Evolutionary conservation across 192 early-diverging fungal species (phyloP).

Genomic region (Linderina pennispora): DNA sequence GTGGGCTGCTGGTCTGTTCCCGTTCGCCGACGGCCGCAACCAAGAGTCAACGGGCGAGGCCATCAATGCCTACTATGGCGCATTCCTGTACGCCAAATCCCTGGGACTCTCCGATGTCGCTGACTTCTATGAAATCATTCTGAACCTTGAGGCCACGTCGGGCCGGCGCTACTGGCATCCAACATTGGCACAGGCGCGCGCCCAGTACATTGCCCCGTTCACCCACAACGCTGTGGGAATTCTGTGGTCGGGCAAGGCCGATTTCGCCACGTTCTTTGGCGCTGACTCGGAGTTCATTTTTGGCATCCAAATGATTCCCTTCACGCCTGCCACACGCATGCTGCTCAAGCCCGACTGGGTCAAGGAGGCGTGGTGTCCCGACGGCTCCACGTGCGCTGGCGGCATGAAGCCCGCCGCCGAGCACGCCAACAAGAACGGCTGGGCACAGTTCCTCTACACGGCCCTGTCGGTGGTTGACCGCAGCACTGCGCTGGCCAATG

Average conservation of each 20-base stretch:
- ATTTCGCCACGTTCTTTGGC: slow-evolving; percentile 46
- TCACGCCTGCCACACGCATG: slow-evolving; percentile 41
- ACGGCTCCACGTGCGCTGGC: slow-evolving; percentile 13
- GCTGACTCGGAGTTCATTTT: slow-evolving; percentile 43
- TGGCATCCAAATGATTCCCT: slow-evolving; percentile 54
- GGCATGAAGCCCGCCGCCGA: slow-evolving; percentile 39
- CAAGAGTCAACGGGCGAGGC: slow-evolving; percentile 51
- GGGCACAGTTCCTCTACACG: slow-evolving; percentile 46
- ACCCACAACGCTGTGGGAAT: slow-evolving; percentile 42
- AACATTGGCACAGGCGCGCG: slow-evolving; percentile 12
- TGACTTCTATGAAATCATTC: slow-evolving; percentile 41
- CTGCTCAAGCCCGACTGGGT: slow-evolving; percentile 41
- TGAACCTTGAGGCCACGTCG: slow-evolving; percentile 45
- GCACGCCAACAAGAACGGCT: slow-evolving; percentile 16
- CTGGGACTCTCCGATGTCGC: slow-evolving; percentile 25
- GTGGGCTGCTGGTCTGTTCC: slow-evolving; percentile 55
- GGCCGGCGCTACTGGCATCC: slow-evolving; percentile 51
- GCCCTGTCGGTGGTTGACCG: slow-evolving; percentile 43
- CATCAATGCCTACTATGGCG: slow-evolving; percentile 52
- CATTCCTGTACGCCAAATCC: slow-evolving; percentile 41
- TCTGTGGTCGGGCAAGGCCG: slow-evolving; percentile 48
- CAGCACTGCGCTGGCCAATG: slow-evolving; percentile 19
- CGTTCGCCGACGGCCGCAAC: slow-evolving; percentile 48
- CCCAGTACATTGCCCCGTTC: slow-evolving; percentile 31
- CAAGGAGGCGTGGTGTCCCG: slow-evolving; percentile 38